Conservation (phyloP, 352 stramenopile species). For the Phytophthora uliginosa region DNA sequence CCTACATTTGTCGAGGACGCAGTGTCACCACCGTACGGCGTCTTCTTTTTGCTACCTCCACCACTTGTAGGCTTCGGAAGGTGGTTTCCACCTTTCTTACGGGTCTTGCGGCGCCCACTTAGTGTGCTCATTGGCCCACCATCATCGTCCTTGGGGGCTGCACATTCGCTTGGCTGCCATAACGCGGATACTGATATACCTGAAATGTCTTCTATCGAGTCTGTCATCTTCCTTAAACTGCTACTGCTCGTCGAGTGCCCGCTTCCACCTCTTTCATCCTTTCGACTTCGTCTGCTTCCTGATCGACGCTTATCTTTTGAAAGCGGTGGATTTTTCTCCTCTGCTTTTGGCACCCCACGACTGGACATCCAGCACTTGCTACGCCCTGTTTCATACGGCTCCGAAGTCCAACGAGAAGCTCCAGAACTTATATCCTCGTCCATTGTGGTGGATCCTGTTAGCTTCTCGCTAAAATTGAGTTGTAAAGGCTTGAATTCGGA, state of each 20-base stretch:
- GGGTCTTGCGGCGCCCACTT: slow-evolving; percentile 44
- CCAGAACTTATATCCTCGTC: slow-evolving; percentile 34
- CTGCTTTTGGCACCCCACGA: slow-evolving; percentile 51
- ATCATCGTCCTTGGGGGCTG: slow-evolving; percentile 59
- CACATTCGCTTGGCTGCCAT: slow-evolving; percentile 35
- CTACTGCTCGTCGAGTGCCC: slow-evolving; percentile 48
- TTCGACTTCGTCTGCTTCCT: slow-evolving; percentile 46
- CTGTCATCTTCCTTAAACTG: slow-evolving; percentile 44
- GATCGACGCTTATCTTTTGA: slow-evolving; percentile 56
- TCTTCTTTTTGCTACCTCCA: slow-evolving; percentile 50
- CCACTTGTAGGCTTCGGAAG: slow-evolving; percentile 46
- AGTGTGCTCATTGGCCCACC: slow-evolving; percentile 22
- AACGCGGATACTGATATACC: slow-evolving; percentile 12
- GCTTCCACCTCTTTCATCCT: slow-evolving; percentile 43
- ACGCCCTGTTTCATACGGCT: slow-evolving; percentile 47
- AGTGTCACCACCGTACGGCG: slow-evolving; percentile 13
- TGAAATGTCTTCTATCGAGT: slow-evolving; percentile 41
- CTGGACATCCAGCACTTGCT: slow-evolving; percentile 50
- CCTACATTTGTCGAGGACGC: slow-evolving; percentile 26
- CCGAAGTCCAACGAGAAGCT: slow-evolving; percentile 20
- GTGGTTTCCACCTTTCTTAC: slow-evolving; percentile 56
- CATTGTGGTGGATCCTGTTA: slow-evolving; percentile 3
- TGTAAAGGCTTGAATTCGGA: slow-evolving; percentile 44
- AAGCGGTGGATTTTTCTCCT: slow-evolving; percentile 49
- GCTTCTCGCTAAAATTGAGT: slow-evolving; percentile 41